phyloP scores from a whole-genome alignment of 2,329 filamentous ascomycete species.

The Pyricularia sp. region DNA sequence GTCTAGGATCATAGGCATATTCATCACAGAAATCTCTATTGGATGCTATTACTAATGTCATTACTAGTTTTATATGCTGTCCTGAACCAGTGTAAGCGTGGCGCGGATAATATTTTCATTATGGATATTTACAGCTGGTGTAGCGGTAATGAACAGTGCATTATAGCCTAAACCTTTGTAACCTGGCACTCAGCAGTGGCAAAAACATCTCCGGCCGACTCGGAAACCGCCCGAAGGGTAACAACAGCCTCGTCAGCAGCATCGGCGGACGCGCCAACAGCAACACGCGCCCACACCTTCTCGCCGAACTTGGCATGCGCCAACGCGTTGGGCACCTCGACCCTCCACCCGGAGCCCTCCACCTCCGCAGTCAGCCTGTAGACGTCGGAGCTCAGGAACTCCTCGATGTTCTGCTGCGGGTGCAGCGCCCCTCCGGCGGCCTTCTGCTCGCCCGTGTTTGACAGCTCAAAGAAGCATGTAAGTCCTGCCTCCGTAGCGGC shows the following conservation, averaged over 20 bases:
- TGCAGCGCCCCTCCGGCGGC: conserved; percentile 13
- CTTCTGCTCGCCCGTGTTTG: conserved; percentile 31
- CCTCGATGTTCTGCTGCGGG: conserved; percentile 22
- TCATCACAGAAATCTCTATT: too few relatives aligned
- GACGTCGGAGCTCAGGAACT: conserved; percentile 33
- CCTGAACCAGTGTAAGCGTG: too few relatives aligned
- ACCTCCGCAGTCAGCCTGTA: conserved; percentile 35
- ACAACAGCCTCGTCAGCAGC: conserved; percentile 27
- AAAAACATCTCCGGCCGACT: conserved; percentile 26
- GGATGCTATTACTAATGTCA: too few relatives aligned
- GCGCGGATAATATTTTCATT: too few relatives aligned
- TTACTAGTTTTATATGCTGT: too few relatives aligned
- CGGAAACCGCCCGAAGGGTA: conserved; percentile 33
- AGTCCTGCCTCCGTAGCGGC: conserved; percentile 20
- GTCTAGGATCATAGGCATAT: too few relatives aligned
- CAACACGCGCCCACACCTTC: conserved; percentile 27
- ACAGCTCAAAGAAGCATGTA: conserved; percentile 35
- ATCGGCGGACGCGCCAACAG: conserved; percentile 24
- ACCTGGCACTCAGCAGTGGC: conserved; percentile 23
- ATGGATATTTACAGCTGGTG: too few relatives aligned
- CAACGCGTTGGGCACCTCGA: conserved; percentile 30
- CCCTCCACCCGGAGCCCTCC: conserved; percentile 34
- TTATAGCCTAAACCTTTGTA: conserved; percentile 11
- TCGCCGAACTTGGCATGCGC: conserved; percentile 31
- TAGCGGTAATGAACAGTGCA: background rate